phyloP scores from a whole-genome alignment of 1,284 basidiomycete species.

The Naganishia cerealis region DNA sequence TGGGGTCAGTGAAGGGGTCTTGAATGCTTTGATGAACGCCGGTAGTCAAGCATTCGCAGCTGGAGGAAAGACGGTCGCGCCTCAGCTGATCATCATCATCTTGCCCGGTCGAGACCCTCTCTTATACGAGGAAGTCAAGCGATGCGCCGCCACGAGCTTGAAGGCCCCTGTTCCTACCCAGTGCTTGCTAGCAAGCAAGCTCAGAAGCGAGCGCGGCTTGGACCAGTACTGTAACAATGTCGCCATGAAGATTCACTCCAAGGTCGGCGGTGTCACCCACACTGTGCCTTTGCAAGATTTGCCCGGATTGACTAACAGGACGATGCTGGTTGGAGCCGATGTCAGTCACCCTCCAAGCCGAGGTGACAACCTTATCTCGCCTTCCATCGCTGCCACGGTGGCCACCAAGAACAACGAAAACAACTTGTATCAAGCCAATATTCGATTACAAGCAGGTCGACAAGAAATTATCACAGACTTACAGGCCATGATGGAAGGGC shows the following conservation, averaged over 20 bases:
- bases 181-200: conserved; percentile 51
- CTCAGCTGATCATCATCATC: conserved; percentile 51
- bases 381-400: conserved; percentile 56
- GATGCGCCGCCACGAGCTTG: conserved; percentile 42
- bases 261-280: conserved; percentile 58
- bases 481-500: conserved; percentile 44
- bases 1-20: conserved; percentile 23
- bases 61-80: conserved; percentile 37
- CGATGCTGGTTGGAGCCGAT: conserved; percentile 56
- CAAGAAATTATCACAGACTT: conserved; percentile 46
- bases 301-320: conserved; percentile 40
- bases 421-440: conserved; percentile 52
- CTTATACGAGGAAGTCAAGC: conserved; percentile 56
- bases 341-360: conserved; percentile 49
- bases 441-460: conserved; percentile 55
- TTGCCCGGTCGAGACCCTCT: conserved; percentile 47
- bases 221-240: conserved; percentile 54
- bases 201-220: conserved; percentile 46
- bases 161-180: conserved; percentile 48
- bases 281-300: conserved; percentile 46
- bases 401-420: conserved; percentile 51
- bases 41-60: conserved; percentile 43
- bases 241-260: conserved; percentile 55
- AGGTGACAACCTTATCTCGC: conserved; percentile 45
- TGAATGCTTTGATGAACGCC: conserved; percentile 15